phyloP scores from a whole-genome alignment of 1,284 basidiomycete species.

The Bjerkandera adusta region DNA sequence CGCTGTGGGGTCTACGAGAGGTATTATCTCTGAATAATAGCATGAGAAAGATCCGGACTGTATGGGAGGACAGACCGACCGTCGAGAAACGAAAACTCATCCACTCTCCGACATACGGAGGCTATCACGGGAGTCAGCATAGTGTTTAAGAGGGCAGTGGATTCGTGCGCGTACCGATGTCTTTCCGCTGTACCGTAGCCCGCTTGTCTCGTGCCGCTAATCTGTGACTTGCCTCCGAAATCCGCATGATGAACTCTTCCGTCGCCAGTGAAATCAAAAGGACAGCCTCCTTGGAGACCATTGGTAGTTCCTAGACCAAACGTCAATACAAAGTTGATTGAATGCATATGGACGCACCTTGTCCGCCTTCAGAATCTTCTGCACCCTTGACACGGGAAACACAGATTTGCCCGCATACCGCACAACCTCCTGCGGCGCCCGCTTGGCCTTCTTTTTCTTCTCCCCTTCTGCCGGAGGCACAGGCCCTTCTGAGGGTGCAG shows the following conservation, averaged over 20 bases:
- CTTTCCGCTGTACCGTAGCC: constrained; percentile 64
- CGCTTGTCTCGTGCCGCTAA: constrained; percentile 64
- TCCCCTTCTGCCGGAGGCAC: too few species aligned
- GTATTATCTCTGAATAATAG: constrained; percentile 56
- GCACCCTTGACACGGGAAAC: constrained; percentile 70
- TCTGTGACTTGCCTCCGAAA: constrained; percentile 58
- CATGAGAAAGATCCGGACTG: too few species aligned
- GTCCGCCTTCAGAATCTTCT: constrained; percentile 79
- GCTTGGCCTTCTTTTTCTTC: constrained; percentile 5
- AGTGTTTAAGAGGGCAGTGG: background rate
- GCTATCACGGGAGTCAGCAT: constrained; percentile 37
- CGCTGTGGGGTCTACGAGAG: constrained; percentile 41
- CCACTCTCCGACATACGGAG: constrained; percentile 57
- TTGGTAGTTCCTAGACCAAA: constrained; percentile 60
- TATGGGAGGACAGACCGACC: constrained; percentile 30
- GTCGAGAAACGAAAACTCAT: constrained; percentile 75
- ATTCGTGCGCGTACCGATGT: constrained; percentile 51
- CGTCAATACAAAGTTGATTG: background rate
- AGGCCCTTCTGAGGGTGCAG: background rate
- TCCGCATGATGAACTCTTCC: constrained; percentile 72
- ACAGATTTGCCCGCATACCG: constrained; percentile 54
- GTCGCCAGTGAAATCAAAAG: constrained; percentile 74
- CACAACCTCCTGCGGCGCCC: background rate
- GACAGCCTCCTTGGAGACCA: constrained; percentile 69
- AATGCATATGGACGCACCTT: constrained; percentile 42